Base-by-base conservation (phyloP, 1,139 yeast species). In the Kodamaea fungicola region DNA sequence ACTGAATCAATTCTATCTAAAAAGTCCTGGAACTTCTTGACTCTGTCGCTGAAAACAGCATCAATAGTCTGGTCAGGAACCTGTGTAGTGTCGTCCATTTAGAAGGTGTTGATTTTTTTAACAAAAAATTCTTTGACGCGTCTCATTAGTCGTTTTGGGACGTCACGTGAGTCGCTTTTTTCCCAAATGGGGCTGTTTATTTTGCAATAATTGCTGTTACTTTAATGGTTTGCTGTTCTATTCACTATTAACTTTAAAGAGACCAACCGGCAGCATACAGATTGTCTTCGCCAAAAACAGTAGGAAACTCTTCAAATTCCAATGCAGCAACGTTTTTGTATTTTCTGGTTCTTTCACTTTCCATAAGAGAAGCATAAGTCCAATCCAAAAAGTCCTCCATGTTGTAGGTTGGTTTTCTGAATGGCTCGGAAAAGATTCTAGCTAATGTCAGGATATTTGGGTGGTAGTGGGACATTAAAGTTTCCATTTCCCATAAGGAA, bases 371-470 rank as follows among this genome's bases (percentile, higher is more conserved):
- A 39, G 72, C 68, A 55, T 90, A 92, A 40, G 83, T 81, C 88
- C 96, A 92, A 59, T 90, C 96, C 54, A 92, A 66, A 64, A 92
- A 92, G 59, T 92, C 98, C 56, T 92, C 98, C 70, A 92, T 71
- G 54, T 86, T 85, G 59, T 94, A 92, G 50, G 76, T 76, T 41
- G 85, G 83, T 59, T 92, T 94, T 54, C 83, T 78, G 64, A 92
- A 90, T 3, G 96, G 97, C 58, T 92, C 97, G 16, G 80, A 74
- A 56, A 86, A 84, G 29, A 92, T 86, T 55, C 80, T 83, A 8
- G 97, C 97, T 50, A 92, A 68, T 0, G 97, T 85, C 2, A 97
- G 92, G 13, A 94, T 87, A 52, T 92, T 92, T 8, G 98, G 97
- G 61, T 92, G 97, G 55, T 88, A 92, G 59, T 92, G 99, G n/a